Conservation (phyloP, 768 basidiomycete genomes). For the Leccinum incarnatum region DNA sequence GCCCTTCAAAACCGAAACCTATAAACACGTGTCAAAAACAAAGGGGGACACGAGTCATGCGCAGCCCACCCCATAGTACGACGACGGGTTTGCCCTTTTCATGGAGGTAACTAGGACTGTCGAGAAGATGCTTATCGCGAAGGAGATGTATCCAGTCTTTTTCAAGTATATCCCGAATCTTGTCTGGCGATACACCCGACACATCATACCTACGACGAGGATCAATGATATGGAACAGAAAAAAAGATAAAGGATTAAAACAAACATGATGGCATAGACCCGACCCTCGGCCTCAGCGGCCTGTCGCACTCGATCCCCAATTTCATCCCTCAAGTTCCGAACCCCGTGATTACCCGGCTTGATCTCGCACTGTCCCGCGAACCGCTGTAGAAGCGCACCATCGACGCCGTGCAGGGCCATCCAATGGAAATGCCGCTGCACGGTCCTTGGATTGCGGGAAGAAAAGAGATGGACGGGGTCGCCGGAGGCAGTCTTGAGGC, state of each 20-base stretch:
- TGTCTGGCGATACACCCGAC: slow-evolving; percentile 68
- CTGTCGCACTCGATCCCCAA: slow-evolving; percentile 66
- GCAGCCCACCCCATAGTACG: slow-evolving; percentile 60
- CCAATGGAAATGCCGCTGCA: slow-evolving; percentile 58
- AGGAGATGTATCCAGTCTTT: slow-evolving; percentile 76
- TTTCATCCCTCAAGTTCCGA: slow-evolving; percentile 64
- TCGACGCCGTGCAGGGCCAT: slow-evolving; percentile 82
- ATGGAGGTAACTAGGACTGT: slow-evolving; percentile 69
- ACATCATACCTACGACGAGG: slow-evolving; percentile 68
- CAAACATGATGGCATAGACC: slow-evolving; percentile 83
- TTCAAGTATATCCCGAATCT: slow-evolving; percentile 63
- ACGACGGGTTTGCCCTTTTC: slow-evolving; percentile 72
- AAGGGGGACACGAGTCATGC: neutral
- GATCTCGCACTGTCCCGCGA: slow-evolving; percentile 63
- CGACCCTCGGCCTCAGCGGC: slow-evolving; percentile 79
- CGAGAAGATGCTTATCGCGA: slow-evolving; percentile 54
- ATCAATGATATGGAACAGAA: neutral
- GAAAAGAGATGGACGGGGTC: slow-evolving; percentile 73
- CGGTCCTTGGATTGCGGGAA: slow-evolving; percentile 71
- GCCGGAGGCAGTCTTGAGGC: slow-evolving; percentile 54
- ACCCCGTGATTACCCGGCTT: slow-evolving; percentile 55
- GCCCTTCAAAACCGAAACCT: slow-evolving; percentile 69
- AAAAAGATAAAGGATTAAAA: neutral
- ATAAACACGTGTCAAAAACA: neutral
- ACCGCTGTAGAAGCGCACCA: slow-evolving; percentile 80